A percentile compares a stretch with the other conserved stretches of the same genome.
Evolutionary conservation across 352 stramenopile species (phyloP).

Genomic region (Vaucheria bursata): DNA sequence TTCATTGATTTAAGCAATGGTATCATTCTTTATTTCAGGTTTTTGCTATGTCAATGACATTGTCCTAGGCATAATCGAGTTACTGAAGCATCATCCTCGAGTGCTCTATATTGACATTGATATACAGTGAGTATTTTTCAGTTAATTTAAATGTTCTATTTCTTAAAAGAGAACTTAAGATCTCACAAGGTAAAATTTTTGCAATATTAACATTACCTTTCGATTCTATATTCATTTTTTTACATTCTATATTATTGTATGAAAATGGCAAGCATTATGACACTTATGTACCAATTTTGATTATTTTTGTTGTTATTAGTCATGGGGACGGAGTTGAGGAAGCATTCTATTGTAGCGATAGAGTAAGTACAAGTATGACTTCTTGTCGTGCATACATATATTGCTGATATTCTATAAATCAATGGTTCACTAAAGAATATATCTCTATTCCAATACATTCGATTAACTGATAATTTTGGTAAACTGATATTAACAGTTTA

Average conservation of each 20-base stretch:
- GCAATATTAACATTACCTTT: constrained; percentile 4
- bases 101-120: constrained; percentile 99
- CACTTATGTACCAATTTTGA: neutral
- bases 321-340: constrained; percentile 96
- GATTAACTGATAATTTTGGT: too few relatives aligned
- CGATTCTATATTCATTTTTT: neutral
- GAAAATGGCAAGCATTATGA: too few relatives aligned
- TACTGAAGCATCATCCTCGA: constrained; percentile 92
- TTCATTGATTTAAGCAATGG: too few relatives aligned
- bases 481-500: too few relatives aligned
- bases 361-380: constrained; percentile 61
- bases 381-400: too few relatives aligned
- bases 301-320: neutral
- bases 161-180: neutral
- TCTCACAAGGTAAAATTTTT: neutral
- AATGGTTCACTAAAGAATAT: too few relatives aligned
- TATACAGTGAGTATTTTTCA: constrained; percentile 63
- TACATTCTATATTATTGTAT: constrained; percentile 4
- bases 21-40: constrained; percentile 6
- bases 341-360: constrained; percentile 88
- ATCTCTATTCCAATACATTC: too few relatives aligned
- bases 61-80: constrained; percentile 93
- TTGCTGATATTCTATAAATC: too few relatives aligned
- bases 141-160: neutral
- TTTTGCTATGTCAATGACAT: constrained; percentile 72